Evolutionary conservation across 768 basidiomycete species (phyloP).

Genomic region (Leucogyrophana mollusca): DNA sequence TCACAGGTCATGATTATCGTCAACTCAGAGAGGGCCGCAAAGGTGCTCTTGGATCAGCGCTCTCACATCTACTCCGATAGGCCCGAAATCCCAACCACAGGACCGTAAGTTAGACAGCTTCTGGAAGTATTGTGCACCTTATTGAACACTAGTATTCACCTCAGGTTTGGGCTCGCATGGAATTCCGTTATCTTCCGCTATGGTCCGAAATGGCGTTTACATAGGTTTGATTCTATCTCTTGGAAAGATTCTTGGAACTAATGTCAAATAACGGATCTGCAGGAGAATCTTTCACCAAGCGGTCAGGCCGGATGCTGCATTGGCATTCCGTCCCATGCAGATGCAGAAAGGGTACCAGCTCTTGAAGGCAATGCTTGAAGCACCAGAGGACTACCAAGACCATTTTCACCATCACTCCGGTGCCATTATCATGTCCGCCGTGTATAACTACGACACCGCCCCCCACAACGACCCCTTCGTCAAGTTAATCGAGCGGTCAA

Average conservation of each 20-base stretch:
- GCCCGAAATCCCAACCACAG: slow-evolving; percentile 8
- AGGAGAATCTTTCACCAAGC: slow-evolving; percentile 32
- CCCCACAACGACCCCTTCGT: not conserved
- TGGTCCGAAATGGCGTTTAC: not conserved
- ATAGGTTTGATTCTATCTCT: slow-evolving; percentile 16
- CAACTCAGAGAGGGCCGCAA: slow-evolving; percentile 29
- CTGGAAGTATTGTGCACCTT: not conserved
- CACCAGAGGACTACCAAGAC: slow-evolving; percentile 25
- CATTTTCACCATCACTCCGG: slow-evolving; percentile 21
- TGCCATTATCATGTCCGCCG: slow-evolving; percentile 21
- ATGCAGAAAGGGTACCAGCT: slow-evolving; percentile 19
- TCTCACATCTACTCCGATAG: slow-evolving; percentile 38
- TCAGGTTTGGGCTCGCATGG: not conserved
- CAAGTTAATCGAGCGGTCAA: not conserved
- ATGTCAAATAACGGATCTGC: slow-evolving; percentile 1
- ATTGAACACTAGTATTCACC: not conserved
- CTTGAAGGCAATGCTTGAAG: slow-evolving; percentile 20
- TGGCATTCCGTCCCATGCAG: slow-evolving; percentile 23
- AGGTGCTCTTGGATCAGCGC: slow-evolving; percentile 36
- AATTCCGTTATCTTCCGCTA: not conserved
- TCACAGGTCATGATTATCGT: slow-evolving; percentile 28
- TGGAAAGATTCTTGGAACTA: not conserved
- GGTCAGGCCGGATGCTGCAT: slow-evolving; percentile 30
- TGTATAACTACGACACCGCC: not conserved
- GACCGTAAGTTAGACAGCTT: not conserved